Evolutionary conservation across 2,329 filamentous ascomycete species (phyloP), one percentile per base, ranked within the genome.

Genomic region (Thermomyces lanuginosus): DNA sequence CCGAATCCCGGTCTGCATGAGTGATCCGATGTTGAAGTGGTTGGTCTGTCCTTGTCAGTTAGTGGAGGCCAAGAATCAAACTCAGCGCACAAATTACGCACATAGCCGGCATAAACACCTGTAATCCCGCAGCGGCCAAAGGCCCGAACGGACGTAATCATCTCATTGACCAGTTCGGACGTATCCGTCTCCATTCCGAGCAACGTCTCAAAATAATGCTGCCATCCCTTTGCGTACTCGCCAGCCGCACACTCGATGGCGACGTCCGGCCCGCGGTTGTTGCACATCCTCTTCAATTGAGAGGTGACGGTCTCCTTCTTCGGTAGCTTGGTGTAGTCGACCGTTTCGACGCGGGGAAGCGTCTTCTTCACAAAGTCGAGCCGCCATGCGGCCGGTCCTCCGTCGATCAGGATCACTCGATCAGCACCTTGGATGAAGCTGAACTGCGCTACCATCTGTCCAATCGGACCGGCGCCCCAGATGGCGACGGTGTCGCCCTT

Each of bases 1-100:
- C 1, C 78, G 73, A 38, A 91, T 71, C n/a, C 81, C 81, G 16
- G 78, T 72, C 55, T 91, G 72, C 81, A 91, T 91, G 8, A 91
- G 46, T 0, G 78, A 73, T 6, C 82, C 80, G 39, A 86, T 73
- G 53, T 81, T 81, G 61, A 86, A 80, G 49, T 81, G 76, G 52
- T 82, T 83, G 12, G 75, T 80, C 65, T 32, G n/a, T 14, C 11
- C 4, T 14, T 5, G 8, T 15, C 5, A 16, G 26, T 26, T n/a
- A 28, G 26, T 9, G 9, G 6, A 22, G 6, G 13, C 6, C 5
- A 4, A 7, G 8, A 15, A 22, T 16, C 17, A 8, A 4, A 11
- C 2, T n/a, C 6, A 16, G 15, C 11, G 17, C 6, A 9, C 9
- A 20, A 8, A 9, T 20, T 9, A 58, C 60, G 46, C 49, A 64